Conservation (phyloP, 345 rosid genomes). For the Geranium rotundifolium region DNA sequence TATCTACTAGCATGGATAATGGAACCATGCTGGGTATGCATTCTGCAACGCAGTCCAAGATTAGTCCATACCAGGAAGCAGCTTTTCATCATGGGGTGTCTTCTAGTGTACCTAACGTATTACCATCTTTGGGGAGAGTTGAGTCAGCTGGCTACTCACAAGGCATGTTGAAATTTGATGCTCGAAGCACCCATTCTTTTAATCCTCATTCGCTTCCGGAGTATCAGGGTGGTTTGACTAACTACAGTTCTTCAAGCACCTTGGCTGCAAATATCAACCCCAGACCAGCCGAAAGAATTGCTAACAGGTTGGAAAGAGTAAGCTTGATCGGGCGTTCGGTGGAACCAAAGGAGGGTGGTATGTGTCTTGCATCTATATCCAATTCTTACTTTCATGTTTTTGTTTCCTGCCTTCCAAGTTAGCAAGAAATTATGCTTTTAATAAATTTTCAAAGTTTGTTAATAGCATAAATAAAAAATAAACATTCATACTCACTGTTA, state of each 20-base stretch:
- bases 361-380: background rate
- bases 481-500: no score
- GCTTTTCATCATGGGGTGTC: slow-evolving; percentile 27
- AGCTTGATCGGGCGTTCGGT: slow-evolving; percentile 26
- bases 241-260: slow-evolving; percentile 16
- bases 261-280: slow-evolving; percentile 25
- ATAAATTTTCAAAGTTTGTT: background rate
- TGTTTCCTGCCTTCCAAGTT: background rate
- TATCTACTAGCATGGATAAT: slow-evolving; percentile 20
- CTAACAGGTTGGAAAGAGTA: slow-evolving; percentile 32
- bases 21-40: slow-evolving; percentile 21
- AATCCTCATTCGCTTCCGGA: slow-evolving; percentile 78
- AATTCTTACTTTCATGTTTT: no score
- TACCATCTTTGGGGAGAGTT: slow-evolving; percentile 31
- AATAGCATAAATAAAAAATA: background rate
- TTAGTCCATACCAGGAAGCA: slow-evolving; percentile 19
- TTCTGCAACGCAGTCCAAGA: slow-evolving; percentile 13
- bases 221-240: slow-evolving; percentile 39
- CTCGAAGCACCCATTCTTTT: slow-evolving; percentile 38
- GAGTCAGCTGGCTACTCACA: slow-evolving; percentile 24
- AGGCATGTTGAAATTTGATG: slow-evolving; percentile 45
- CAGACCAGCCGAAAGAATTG: slow-evolving; percentile 43
- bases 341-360: slow-evolving; percentile 12
- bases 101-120: slow-evolving; percentile 33
- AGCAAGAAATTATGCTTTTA: background rate